A percentile compares a stretch with the other conserved stretches of the same genome.
Evolutionary conservation across 768 basidiomycete genomes (phyloP).

Genomic region (Neoboletus brunneissimus): DNA sequence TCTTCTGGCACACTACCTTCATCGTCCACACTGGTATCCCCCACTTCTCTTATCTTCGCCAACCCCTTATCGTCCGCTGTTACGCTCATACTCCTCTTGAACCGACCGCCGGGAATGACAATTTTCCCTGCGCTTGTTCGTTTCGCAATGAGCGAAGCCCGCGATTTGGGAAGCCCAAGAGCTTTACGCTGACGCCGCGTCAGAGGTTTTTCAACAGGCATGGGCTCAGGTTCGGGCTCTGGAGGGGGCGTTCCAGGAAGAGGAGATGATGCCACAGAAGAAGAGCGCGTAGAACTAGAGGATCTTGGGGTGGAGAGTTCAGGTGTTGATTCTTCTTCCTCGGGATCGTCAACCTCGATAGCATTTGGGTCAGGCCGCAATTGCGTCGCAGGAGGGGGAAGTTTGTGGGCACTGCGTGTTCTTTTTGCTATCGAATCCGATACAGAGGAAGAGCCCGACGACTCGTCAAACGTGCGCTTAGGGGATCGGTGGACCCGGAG

Average conservation of each 20-base stretch:
- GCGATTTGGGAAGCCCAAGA: slow-evolving; percentile 62
- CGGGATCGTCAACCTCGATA: slow-evolving; percentile 29
- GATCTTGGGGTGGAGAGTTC: slow-evolving; percentile 41
- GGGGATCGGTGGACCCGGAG: slow-evolving; percentile 47
- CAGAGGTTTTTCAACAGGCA: slow-evolving; percentile 37
- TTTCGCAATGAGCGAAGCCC: slow-evolving; percentile 33
- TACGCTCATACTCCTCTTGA: slow-evolving; percentile 30
- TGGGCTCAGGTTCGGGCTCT: slow-evolving; percentile 18
- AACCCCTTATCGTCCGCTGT: slow-evolving; percentile 6
- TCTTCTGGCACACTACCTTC: slow-evolving; percentile 38
- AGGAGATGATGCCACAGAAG: slow-evolving; percentile 35
- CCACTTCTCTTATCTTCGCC: slow-evolving; percentile 20
- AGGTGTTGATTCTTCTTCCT: slow-evolving; percentile 37
- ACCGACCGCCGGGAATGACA: slow-evolving; percentile 60
- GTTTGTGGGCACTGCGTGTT: slow-evolving; percentile 32
- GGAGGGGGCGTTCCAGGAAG: slow-evolving; percentile 36
- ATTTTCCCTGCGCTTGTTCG: slow-evolving; percentile 51
- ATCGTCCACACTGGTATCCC: slow-evolving; percentile 31
- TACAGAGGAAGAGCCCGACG: slow-evolving; percentile 41
- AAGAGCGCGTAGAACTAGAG: slow-evolving; percentile 31
- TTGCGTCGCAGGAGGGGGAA: slow-evolving; percentile 12
- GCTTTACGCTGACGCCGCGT: slow-evolving; percentile 68
- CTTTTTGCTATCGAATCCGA: slow-evolving; percentile 37
- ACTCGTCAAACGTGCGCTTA: slow-evolving; percentile 61
- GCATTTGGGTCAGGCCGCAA: slow-evolving; percentile 13